Evolutionary conservation across 129 eudicot genomes (phyloP).

Genomic region (Flaveria sonorensis): DNA sequence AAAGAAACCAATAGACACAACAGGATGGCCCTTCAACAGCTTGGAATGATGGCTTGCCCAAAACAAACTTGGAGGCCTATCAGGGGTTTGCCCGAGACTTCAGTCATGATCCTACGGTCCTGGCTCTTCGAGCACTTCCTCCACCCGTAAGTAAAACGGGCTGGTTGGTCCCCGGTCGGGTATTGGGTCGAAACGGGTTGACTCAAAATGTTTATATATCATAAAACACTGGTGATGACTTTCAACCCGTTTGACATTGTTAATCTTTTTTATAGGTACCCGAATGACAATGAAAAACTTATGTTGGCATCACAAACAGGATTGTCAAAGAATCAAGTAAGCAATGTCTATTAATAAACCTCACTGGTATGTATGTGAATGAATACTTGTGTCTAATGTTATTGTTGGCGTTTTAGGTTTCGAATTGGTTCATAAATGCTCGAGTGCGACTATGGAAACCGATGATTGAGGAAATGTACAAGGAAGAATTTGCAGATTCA

Average conservation of each 20-base stretch:
- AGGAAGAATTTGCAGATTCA: slow-evolving; percentile 79
- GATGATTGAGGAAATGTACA: slow-evolving; percentile 96
- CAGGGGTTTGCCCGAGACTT: slow-evolving; percentile 89
- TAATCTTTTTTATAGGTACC: slow-evolving; percentile 50
- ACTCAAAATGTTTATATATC: background rate
- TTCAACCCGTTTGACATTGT: slow-evolving; percentile 4
- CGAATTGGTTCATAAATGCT: slow-evolving; percentile 94
- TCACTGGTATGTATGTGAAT: background rate
- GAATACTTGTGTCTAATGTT: slow-evolving; percentile 5
- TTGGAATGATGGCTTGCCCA: slow-evolving; percentile 59
- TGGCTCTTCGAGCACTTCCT: slow-evolving; percentile 98
- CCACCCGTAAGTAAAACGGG: slow-evolving; percentile 65
- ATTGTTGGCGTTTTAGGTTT: slow-evolving; percentile 44
- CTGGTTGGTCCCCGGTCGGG: background rate
- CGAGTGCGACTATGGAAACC: slow-evolving; percentile 94
- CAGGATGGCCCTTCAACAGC: slow-evolving; percentile 70
- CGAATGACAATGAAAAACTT: slow-evolving; percentile 86
- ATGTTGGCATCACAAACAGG: slow-evolving; percentile 88
- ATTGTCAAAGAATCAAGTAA: slow-evolving; percentile 84
- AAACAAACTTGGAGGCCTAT: slow-evolving; percentile 91
- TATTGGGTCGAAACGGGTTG: background rate
- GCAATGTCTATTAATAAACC: background rate
- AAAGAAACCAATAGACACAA: slow-evolving; percentile 48
- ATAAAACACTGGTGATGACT: slow-evolving; percentile 9
- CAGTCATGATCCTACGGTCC: slow-evolving; percentile 80